Evolutionary conservation across 1,139 yeast genomes (phyloP).

Genomic region (Magnusiomyces fungicola): DNA sequence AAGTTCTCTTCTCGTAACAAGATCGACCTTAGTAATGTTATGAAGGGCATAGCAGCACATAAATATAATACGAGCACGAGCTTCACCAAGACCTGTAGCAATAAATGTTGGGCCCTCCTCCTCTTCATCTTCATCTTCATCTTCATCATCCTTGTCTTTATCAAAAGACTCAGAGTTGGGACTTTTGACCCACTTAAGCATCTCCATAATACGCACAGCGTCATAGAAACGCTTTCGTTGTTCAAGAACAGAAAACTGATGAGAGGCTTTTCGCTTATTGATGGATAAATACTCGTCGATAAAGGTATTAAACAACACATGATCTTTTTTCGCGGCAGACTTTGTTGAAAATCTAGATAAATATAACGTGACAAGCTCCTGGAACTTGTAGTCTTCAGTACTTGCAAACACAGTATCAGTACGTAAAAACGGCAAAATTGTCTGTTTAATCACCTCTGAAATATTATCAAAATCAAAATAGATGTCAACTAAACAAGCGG

Average conservation of each 20-base stretch:
- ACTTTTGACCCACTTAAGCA: neutral
- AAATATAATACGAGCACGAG: neutral
- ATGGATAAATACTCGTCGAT: too few species aligned
- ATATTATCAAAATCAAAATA: neutral
- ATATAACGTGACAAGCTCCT: slow-evolving; percentile 3
- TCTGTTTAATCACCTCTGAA: neutral
- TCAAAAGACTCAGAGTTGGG: too few species aligned
- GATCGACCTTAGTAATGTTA: neutral
- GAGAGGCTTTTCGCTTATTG: too few species aligned
- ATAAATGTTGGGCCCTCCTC: neutral
- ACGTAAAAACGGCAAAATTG: neutral
- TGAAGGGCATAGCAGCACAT: neutral
- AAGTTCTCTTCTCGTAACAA: neutral
- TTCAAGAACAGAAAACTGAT: too few species aligned
- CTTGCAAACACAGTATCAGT: slow-evolving; percentile 3
- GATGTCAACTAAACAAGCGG: neutral
- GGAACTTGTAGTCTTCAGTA: neutral
- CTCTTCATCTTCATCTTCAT: neutral
- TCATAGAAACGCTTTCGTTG: neutral
- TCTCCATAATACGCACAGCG: neutral
- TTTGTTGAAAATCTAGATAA: too few species aligned
- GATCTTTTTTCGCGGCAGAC: too few species aligned
- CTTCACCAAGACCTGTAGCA: neutral
- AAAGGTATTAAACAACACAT: too few species aligned
- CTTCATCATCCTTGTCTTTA: neutral